These are phyloP conservation scores for Cerrena zonata DNA, from an alignment of 1,284 basidiomycete species.

Conservation along the genomic window DNA sequence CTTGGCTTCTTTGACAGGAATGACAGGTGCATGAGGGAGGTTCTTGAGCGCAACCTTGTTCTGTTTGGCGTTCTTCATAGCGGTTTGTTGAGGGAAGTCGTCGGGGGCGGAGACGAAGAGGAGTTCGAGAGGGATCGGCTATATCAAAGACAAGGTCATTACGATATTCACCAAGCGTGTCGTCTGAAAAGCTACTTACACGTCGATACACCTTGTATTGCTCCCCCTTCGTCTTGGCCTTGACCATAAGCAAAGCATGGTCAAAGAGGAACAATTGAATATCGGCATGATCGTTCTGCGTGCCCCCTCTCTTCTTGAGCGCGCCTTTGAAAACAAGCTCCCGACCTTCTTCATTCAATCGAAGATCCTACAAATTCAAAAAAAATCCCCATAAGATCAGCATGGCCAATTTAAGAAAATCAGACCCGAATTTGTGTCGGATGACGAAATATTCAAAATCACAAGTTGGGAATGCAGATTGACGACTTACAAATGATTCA, in stretches of 20 bases:
- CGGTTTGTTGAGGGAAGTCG: slow-evolving; percentile 38
- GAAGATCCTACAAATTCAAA: slow-evolving; percentile 59
- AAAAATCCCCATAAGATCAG: background rate
- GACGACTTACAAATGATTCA: slow-evolving; percentile 71
- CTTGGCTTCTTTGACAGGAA: slow-evolving; percentile 58
- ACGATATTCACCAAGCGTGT: background rate
- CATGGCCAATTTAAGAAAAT: background rate
- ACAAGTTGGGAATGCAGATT: too few relatives aligned
- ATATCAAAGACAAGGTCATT: background rate
- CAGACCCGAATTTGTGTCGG: too few relatives aligned
- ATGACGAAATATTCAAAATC: too few relatives aligned
- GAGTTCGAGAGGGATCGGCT: slow-evolving; percentile 93
- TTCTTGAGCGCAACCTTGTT: slow-evolving; percentile 27
- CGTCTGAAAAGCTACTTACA: slow-evolving; percentile 42
- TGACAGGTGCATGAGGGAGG: slow-evolving; percentile 30
- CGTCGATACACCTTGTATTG: slow-evolving; percentile 91
- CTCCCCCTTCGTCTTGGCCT: slow-evolving; percentile 89
- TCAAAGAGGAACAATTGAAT: slow-evolving; percentile 94
- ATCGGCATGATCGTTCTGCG: slow-evolving; percentile 78
- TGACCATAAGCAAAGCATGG: slow-evolving; percentile 93
- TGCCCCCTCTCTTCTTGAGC: slow-evolving; percentile 82
- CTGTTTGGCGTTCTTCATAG: slow-evolving; percentile 15
- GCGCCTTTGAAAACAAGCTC: slow-evolving; percentile 93
- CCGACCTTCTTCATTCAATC: slow-evolving; percentile 80
- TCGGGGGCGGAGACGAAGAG: slow-evolving; percentile 81